phyloP scores from a whole-genome alignment of 805 yeast genomes.

The Ogataea henricii region DNA sequence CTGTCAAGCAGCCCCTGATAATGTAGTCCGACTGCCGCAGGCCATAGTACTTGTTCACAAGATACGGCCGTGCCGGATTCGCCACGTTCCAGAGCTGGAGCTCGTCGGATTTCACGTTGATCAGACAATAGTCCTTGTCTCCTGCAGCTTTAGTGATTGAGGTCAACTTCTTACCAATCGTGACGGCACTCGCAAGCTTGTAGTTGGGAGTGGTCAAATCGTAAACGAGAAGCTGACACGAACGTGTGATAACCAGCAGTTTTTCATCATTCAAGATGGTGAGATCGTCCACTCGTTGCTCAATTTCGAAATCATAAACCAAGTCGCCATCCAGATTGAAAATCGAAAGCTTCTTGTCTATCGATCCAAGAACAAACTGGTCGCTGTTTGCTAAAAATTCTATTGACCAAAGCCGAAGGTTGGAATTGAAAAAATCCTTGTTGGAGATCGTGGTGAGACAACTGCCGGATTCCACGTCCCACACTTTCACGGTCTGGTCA shows the following conservation, averaged over 20 bases:
- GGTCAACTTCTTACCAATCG: slow-evolving; percentile 60
- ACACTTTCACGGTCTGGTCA: slow-evolving; percentile 68
- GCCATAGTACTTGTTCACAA: slow-evolving; percentile 69
- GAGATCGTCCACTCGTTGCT: slow-evolving; percentile 63
- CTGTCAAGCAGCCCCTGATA: slow-evolving; percentile 76
- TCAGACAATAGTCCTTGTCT: slow-evolving; percentile 53
- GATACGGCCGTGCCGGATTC: slow-evolving; percentile 42
- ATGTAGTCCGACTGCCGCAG: slow-evolving; percentile 70
- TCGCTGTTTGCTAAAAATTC: slow-evolving; percentile 58
- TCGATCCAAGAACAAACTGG: slow-evolving; percentile 70
- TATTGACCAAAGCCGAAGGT: slow-evolving; percentile 51
- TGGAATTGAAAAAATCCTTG: slow-evolving; percentile 23
- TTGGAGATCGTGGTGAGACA: slow-evolving; percentile 24
- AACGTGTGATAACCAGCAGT: slow-evolving; percentile 63
- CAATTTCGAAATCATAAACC: slow-evolving; percentile 26
- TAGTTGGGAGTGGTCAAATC: slow-evolving; percentile 38
- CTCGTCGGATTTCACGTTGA: slow-evolving; percentile 74
- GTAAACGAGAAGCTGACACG: slow-evolving; percentile 61
- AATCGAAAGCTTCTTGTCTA: slow-evolving; percentile 63
- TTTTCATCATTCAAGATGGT: slow-evolving; percentile 67
- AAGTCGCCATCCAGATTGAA: slow-evolving; percentile 42
- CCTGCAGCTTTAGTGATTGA: slow-evolving; percentile 58
- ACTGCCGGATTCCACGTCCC: slow-evolving; percentile 54
- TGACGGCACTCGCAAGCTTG: slow-evolving; percentile 39
- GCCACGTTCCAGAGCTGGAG: slow-evolving; percentile 79